Evolutionary conservation across 1,139 yeast genomes (phyloP).

Genomic region (Magnusiomyces tetraspermus): DNA sequence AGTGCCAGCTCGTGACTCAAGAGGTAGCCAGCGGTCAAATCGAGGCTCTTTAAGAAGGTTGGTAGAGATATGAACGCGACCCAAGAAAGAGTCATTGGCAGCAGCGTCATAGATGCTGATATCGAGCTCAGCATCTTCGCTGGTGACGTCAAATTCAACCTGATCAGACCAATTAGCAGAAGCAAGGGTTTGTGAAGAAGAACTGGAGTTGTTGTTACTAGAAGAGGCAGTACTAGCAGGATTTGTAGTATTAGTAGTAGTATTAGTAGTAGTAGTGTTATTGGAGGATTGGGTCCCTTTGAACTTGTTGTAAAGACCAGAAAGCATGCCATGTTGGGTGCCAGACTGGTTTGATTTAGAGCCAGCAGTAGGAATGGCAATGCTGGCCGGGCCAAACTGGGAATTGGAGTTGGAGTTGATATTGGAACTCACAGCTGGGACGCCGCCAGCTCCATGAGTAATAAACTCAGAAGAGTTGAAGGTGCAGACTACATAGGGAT

Average conservation of each 20-base stretch:
- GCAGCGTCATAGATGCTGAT: slow-evolving; percentile 81
- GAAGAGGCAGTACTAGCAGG: slow-evolving; percentile 9
- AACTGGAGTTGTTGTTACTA: no score
- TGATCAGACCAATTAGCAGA: slow-evolving; percentile 79
- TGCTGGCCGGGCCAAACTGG: slow-evolving; percentile 20
- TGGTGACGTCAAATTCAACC: slow-evolving; percentile 80
- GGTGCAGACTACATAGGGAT: slow-evolving; percentile 88
- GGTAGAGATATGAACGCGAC: slow-evolving; percentile 70
- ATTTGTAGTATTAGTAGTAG: no score
- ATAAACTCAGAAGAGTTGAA: slow-evolving; percentile 89
- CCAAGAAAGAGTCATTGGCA: slow-evolving; percentile 72
- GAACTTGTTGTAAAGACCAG: slow-evolving; percentile 2
- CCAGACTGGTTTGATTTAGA: slow-evolving; percentile 17
- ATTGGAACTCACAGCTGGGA: not conserved
- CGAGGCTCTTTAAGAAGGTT: slow-evolving; percentile 43
- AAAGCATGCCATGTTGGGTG: slow-evolving; percentile 5
- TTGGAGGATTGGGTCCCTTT: not conserved
- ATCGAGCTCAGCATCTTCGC: slow-evolving; percentile 66
- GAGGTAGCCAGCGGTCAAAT: slow-evolving; percentile 56
- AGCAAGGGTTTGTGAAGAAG: no score
- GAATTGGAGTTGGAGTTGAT: slow-evolving; percentile 1
- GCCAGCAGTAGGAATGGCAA: slow-evolving; percentile 30
- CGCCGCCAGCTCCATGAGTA: slow-evolving; percentile 45
- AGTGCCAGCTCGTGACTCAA: slow-evolving; percentile 58
- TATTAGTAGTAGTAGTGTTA: no score